phyloP scores from a whole-genome alignment of 1,284 basidiomycete species.

The Rhodotorula sp. region DNA sequence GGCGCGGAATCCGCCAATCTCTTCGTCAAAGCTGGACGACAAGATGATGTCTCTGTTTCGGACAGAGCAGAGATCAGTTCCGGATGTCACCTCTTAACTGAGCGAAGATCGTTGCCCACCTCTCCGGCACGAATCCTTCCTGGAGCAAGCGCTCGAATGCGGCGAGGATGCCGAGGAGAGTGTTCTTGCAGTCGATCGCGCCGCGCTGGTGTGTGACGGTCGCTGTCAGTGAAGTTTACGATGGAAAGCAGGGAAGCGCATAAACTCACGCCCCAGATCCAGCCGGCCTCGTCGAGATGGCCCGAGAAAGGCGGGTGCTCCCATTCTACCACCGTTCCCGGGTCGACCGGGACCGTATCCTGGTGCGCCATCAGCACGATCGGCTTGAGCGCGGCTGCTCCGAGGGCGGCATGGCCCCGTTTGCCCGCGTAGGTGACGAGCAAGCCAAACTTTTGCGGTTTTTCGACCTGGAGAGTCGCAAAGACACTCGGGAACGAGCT shows the following conservation, averaged over 20 bases:
- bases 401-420: slow-evolving; percentile 23
- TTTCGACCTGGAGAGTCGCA: slow-evolving; percentile 49
- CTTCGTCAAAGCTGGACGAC: slow-evolving; percentile 69
- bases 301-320: slow-evolving; percentile 56
- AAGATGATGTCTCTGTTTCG: slow-evolving; percentile 57
- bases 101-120: background rate
- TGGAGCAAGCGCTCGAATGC: slow-evolving; percentile 55
- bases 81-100: background rate
- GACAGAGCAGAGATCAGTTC: background rate
- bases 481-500: slow-evolving; percentile 49
- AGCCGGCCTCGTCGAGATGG: slow-evolving; percentile 50
- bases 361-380: slow-evolving; percentile 54
- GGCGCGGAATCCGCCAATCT: slow-evolving; percentile 60
- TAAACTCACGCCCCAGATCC: slow-evolving; percentile 54
- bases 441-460: slow-evolving; percentile 52
- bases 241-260: background rate
- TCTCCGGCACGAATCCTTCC: slow-evolving; percentile 52
- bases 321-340: slow-evolving; percentile 54
- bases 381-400: slow-evolving; percentile 48
- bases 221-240: background rate
- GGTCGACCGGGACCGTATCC: slow-evolving; percentile 52
- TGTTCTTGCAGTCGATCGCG: slow-evolving; percentile 53
- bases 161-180: slow-evolving; percentile 51
- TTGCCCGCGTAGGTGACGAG: slow-evolving; percentile 54
- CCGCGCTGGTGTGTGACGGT: slow-evolving; percentile 47